These are phyloP conservation scores for Mortierella sp. DNA, from an alignment of 371 early-diverging fungal species.

Conservation along the genomic window DNA sequence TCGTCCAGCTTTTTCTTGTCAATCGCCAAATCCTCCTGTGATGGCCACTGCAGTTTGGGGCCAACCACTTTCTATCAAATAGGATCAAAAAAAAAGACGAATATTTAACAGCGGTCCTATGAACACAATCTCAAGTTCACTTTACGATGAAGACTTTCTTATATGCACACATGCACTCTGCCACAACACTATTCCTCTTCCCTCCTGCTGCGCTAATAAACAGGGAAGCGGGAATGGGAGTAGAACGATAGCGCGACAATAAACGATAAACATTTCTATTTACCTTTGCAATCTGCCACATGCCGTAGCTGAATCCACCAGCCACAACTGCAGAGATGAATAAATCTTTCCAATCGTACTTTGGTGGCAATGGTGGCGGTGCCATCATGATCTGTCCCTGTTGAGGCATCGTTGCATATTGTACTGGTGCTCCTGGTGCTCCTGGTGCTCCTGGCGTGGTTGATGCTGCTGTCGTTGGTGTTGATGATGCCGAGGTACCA, in stretches of 20 bases:
- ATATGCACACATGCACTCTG: too few species aligned
- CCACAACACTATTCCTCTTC: too few species aligned
- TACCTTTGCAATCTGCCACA: conserved; percentile 84
- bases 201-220: background rate
- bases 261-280: background rate
- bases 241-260: too few species aligned
- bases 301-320: conserved; percentile 90
- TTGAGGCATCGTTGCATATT: conserved; percentile 27
- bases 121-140: background rate
- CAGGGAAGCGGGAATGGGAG: background rate
- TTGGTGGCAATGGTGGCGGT: conserved; percentile 73
- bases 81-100: background rate
- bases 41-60: conserved; percentile 76
- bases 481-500: conserved; percentile 49
- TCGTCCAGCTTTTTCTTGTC: conserved; percentile 80
- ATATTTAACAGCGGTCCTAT: too few species aligned
- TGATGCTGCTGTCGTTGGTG: conserved; percentile 35
- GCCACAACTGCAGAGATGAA: conserved; percentile 89
- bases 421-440: conserved; percentile 32
- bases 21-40: conserved; percentile 70
- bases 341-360: conserved; percentile 90
- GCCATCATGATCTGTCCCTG: conserved; percentile 56
- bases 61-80: conserved; percentile 68
- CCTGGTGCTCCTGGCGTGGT: background rate
- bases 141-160: background rate